These are phyloP conservation scores for Collybiopsis luxurians DNA, from an alignment of 768 basidiomycete genomes.

Conservation along the genomic window DNA sequence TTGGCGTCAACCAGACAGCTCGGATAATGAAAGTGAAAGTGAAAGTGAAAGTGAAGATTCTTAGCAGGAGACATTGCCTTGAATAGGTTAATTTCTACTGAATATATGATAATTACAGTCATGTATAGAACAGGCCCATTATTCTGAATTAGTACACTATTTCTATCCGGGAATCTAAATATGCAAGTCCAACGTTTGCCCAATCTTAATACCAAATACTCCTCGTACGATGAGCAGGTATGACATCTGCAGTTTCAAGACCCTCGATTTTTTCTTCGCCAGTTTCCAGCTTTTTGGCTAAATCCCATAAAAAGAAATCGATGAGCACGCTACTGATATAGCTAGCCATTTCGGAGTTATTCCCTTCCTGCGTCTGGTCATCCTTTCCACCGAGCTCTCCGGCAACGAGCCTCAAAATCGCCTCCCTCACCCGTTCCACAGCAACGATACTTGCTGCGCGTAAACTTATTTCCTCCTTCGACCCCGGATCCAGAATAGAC, in stretches of 20 bases:
- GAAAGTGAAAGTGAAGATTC: too few species aligned
- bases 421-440: constrained; percentile 69
- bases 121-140: too few species aligned
- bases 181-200: too few species aligned
- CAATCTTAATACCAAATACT: constrained; percentile 82
- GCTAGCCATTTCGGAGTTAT: not conserved
- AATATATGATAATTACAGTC: too few species aligned
- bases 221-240: constrained; percentile 76
- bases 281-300: constrained; percentile 71
- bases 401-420: constrained; percentile 43
- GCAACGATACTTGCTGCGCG: constrained; percentile 79
- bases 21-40: too few species aligned
- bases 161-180: too few species aligned
- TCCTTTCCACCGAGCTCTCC: too few species aligned
- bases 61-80: too few species aligned
- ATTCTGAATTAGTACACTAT: too few species aligned
- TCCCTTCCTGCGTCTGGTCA: not conserved
- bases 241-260: constrained; percentile 49
- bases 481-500: constrained; percentile 49
- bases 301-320: constrained; percentile 91
- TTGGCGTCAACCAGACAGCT: not conserved
- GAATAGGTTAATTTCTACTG: too few species aligned
- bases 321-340: constrained; percentile 73
- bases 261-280: constrained; percentile 61
- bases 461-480: constrained; percentile 71